phyloP scores from a whole-genome alignment of 2,329 filamentous ascomycete genomes.

The Cryphonectria radicalis region DNA sequence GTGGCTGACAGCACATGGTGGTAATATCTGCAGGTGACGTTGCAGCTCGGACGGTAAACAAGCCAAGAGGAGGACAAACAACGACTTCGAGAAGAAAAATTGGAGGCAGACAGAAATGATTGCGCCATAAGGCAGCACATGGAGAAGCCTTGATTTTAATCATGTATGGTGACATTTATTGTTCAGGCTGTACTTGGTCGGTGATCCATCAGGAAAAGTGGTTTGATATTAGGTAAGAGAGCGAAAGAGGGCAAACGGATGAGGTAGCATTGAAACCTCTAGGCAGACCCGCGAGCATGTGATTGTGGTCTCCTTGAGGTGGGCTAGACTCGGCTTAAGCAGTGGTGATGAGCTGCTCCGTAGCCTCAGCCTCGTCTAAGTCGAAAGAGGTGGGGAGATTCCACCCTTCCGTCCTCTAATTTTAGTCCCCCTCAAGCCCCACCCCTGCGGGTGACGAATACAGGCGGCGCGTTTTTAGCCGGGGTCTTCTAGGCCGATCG shows the following conservation, averaged over 20 bases:
- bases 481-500: neutral
- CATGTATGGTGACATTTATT: neutral
- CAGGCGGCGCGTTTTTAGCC: neutral
- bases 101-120: neutral
- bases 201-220: neutral
- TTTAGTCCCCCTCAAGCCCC: conserved; percentile 1
- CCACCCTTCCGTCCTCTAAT: neutral
- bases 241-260: neutral
- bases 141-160: neutral
- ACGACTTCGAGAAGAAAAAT: neutral
- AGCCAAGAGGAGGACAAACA: neutral
- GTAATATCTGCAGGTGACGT: neutral
- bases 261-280: neutral
- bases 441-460: conserved; percentile 12
- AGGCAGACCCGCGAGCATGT: neutral
- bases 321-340: neutral
- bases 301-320: neutral
- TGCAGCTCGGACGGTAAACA: neutral
- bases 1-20: neutral
- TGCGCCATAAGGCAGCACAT: neutral
- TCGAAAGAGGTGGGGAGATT: conserved; percentile 1
- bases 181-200: neutral
- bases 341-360: neutral
- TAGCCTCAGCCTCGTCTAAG: conserved; percentile 18
- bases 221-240: neutral